phyloP scores from a whole-genome alignment of 139 green algal species.

The Chlamydomonas schloesseri region DNA sequence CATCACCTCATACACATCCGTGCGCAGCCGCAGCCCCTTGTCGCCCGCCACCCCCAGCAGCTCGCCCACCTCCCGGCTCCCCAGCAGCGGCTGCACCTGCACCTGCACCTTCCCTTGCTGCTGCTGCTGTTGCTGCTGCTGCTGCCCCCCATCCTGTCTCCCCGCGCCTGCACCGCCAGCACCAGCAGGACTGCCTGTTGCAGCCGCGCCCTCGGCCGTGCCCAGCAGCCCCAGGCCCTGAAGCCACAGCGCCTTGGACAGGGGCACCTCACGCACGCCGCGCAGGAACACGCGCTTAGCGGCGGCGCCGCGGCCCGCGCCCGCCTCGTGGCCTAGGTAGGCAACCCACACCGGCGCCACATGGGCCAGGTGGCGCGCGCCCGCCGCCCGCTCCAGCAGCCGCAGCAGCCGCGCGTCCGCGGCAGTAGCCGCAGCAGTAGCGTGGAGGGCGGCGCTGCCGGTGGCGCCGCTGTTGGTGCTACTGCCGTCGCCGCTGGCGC shows the following conservation, averaged over 20 bases:
- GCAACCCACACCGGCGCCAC: neutral
- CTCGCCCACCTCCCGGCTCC: conserved; percentile 67
- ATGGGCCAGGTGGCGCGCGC: neutral
- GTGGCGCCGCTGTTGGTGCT: too few species aligned
- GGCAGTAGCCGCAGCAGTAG: too few species aligned
- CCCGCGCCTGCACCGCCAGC: neutral
- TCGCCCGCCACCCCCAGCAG: conserved; percentile 75
- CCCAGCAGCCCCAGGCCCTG: conserved; percentile 67
- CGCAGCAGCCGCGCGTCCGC: conserved; percentile 10
- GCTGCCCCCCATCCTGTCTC: too few species aligned
- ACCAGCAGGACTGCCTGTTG: neutral
- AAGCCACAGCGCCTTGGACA: conserved; percentile 85
- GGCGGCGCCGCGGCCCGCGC: conserved; percentile 10
- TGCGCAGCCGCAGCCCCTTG: conserved; percentile 80
- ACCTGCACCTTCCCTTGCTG: too few species aligned
- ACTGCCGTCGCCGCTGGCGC: too few species aligned
- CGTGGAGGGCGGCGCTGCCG: too few species aligned
- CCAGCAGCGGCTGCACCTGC: neutral
- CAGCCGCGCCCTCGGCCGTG: neutral
- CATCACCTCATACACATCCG: conserved; percentile 81
- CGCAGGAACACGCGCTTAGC: conserved; percentile 80
- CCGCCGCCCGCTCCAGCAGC: conserved; percentile 25
- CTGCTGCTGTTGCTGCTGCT: neutral
- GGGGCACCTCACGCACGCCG: conserved; percentile 79
- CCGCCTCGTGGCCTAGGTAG: conserved; percentile 11